Evolutionary conservation across 305 asterid species (phyloP).

Genomic region (Rubia balearica): DNA sequence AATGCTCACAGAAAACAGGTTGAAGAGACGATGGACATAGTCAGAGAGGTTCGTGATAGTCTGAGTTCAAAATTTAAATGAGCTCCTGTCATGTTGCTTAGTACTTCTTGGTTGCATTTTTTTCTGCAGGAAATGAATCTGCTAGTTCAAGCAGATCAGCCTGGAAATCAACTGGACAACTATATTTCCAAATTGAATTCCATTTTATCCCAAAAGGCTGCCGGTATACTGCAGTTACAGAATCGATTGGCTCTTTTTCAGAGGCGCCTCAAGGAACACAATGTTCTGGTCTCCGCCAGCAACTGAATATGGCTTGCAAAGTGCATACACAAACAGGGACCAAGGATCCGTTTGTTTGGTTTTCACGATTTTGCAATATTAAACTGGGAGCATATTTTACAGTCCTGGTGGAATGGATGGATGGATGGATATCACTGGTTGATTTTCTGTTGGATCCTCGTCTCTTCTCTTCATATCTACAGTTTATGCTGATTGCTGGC

Average conservation of each 20-base stretch:
- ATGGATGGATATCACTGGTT: conserved; percentile 11
- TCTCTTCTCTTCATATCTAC: not conserved
- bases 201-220: conserved; percentile 85
- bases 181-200: conserved; percentile 69
- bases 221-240: conserved; percentile 73
- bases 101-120: not conserved
- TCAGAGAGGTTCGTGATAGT: conserved; percentile 61
- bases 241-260: conserved; percentile 79
- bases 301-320: conserved; percentile 25
- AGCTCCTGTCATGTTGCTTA: not conserved
- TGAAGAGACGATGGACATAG: conserved; percentile 95
- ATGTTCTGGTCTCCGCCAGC: conserved; percentile 82
- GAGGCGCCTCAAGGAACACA: conserved; percentile 74
- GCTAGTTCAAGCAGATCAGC: conserved; percentile 91
- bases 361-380: conserved; percentile 1
- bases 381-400: conserved; percentile 14
- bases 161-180: conserved; percentile 80
- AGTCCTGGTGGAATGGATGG: not conserved
- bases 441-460: conserved; percentile 13
- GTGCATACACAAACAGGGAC: not conserved
- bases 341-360: conserved; percentile 10
- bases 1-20: conserved; percentile 92
- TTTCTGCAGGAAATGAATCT: conserved; percentile 85
- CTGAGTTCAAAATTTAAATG: not conserved
- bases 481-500: conserved; percentile 13